Conservation (phyloP, 768 basidiomycete species). For the Tremella fuciformis region DNA sequence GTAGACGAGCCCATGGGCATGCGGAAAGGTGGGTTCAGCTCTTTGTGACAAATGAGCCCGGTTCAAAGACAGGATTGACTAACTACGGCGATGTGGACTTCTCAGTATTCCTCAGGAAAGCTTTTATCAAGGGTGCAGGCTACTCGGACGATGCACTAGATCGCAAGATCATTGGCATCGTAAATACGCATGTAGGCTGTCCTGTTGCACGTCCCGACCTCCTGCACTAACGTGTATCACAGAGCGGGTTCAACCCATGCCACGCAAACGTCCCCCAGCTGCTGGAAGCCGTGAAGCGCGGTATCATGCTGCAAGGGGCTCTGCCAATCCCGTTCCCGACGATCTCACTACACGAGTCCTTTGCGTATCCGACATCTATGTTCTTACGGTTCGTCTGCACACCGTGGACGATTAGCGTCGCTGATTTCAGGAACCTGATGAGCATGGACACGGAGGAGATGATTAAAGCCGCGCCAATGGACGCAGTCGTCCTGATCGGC, state of each 20-base stretch:
- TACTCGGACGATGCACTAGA: conserved; percentile 46
- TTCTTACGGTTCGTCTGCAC: conserved; percentile 14
- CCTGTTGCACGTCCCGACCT: not conserved
- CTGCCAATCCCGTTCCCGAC: conserved; percentile 40
- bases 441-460: conserved; percentile 42
- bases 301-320: conserved; percentile 32
- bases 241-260: conserved; percentile 43
- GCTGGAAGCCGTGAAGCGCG: conserved; percentile 39
- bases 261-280: conserved; percentile 35
- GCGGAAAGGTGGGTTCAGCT: too few relatives aligned
- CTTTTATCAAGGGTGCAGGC: conserved; percentile 47
- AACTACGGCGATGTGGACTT: conserved; percentile 43
- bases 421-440: too few relatives aligned
- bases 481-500: conserved; percentile 37
- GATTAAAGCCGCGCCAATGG: conserved; percentile 42
- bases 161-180: conserved; percentile 39
- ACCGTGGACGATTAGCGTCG: too few relatives aligned
- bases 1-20: too few relatives aligned
- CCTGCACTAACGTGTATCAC: not conserved
- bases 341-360: conserved; percentile 42
- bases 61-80: conserved; percentile 19
- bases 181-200: conserved; percentile 30
- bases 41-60: not conserved
- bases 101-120: conserved; percentile 43
- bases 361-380: conserved; percentile 39